Percentiles rank a stretch among this genome's conserved stretches.
Conservation (phyloP, 2,329 filamentous ascomycete species). For the Microdochium paspali region DNA sequence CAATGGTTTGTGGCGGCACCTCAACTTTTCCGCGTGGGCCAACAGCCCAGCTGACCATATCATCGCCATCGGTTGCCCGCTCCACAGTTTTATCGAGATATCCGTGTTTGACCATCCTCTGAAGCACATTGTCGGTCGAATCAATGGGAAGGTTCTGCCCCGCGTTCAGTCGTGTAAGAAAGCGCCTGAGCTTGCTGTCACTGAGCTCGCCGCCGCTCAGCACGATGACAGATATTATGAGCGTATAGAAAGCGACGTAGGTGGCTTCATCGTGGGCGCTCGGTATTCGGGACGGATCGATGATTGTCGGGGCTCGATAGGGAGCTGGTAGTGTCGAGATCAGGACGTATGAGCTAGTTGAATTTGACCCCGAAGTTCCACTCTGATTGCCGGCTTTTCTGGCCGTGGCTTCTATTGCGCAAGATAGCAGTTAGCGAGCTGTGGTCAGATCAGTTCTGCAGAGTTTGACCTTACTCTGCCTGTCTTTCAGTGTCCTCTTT, state of each 20-base stretch:
- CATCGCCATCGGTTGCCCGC: slow-evolving; percentile 43
- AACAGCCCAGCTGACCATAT: slow-evolving; percentile 71
- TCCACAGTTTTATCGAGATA: slow-evolving; percentile 74
- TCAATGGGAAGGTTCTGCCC: slow-evolving; percentile 65
- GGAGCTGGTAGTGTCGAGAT: slow-evolving; percentile 59
- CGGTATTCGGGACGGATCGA: slow-evolving; percentile 58
- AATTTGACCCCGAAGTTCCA: slow-evolving; percentile 39
- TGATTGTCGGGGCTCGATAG: slow-evolving; percentile 58
- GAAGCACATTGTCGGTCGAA: slow-evolving; percentile 66
- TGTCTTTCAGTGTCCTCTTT: slow-evolving; percentile 70
- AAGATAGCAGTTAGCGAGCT: slow-evolving; percentile 1
- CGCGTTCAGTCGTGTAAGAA: slow-evolving; percentile 66
- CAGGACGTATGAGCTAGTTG: slow-evolving; percentile 68
- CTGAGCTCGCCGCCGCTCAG: slow-evolving; percentile 65
- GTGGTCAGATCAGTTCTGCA: slow-evolving; percentile 23
- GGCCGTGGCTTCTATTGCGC: slow-evolving; percentile 21
- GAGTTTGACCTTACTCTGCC: slow-evolving; percentile 49
- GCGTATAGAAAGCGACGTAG: slow-evolving; percentile 73
- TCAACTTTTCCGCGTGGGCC: slow-evolving; percentile 82
- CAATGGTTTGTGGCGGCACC: slow-evolving; percentile 67
- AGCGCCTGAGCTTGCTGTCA: slow-evolving; percentile 70
- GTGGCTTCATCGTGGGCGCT: slow-evolving; percentile 61
- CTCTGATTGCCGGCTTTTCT: slow-evolving; percentile 31
- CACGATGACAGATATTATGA: slow-evolving; percentile 68
- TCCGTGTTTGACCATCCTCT: slow-evolving; percentile 68